phyloP scores from a whole-genome alignment of 2,329 filamentous ascomycete genomes.

The Pyricularia sp. region DNA sequence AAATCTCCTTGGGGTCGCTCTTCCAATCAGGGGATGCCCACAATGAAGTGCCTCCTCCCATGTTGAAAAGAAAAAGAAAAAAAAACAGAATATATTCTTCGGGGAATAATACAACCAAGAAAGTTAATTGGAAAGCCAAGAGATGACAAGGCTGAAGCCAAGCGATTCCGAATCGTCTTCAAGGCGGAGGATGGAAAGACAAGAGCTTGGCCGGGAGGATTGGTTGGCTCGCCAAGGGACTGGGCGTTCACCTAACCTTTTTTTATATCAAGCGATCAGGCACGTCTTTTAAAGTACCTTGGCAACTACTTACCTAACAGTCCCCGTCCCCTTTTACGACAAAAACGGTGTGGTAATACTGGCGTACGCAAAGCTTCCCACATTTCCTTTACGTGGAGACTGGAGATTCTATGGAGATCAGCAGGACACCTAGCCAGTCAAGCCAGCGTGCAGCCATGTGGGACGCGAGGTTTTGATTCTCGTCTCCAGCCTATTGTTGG shows the following conservation, averaged over 20 bases:
- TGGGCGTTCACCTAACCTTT: neutral
- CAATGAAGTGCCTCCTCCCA: conserved; percentile 27
- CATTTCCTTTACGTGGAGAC: neutral
- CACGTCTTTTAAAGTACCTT: too few species aligned
- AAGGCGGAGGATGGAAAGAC: neutral
- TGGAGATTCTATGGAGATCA: neutral
- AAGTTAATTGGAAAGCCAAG: neutral
- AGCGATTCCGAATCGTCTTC: neutral
- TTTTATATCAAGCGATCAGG: neutral
- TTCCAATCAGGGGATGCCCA: conserved; percentile 26
- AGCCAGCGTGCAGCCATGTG: neutral
- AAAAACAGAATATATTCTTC: neutral
- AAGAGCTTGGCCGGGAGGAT: neutral
- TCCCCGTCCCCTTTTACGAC: too few species aligned
- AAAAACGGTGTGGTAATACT: neutral
- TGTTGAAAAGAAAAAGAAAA: conserved; percentile 8
- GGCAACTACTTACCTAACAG: too few species aligned
- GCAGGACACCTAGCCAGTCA: neutral
- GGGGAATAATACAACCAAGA: neutral
- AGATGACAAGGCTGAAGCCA: neutral
- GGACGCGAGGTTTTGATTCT: neutral
- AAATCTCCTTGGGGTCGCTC: conserved; percentile 25
- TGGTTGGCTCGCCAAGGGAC: neutral
- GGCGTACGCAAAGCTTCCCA: neutral
- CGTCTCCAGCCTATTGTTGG: neutral